A percentile compares a stretch with the other conserved stretches of the same genome.
Conservation (phyloP, 768 basidiomycete genomes). For the Boletus rubescentipes region DNA sequence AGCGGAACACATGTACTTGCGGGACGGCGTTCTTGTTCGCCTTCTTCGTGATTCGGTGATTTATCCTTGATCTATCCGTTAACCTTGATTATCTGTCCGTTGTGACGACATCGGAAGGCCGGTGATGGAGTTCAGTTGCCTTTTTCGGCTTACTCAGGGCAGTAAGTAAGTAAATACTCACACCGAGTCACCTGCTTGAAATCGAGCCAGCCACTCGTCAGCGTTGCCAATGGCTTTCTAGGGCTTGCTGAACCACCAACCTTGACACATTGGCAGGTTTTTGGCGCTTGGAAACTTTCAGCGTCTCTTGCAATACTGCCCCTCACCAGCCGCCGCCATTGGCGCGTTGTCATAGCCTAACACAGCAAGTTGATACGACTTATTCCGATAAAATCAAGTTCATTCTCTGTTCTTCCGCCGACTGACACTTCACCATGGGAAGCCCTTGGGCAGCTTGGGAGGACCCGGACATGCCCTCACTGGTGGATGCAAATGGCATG, state of each 20-base stretch:
- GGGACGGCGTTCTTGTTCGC: neutral
- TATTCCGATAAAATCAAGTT: constrained; percentile 15
- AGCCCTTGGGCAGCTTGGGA: constrained; percentile 14
- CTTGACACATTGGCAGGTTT: neutral
- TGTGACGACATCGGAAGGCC: neutral
- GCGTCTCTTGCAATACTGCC: neutral
- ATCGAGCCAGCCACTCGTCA: neutral
- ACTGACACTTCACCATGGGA: constrained; percentile 15
- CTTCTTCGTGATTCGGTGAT: neutral
- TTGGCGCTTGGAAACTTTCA: neutral
- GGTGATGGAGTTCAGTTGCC: neutral
- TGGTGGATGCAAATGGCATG: constrained; percentile 21
- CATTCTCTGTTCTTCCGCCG: neutral
- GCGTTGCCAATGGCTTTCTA: neutral
- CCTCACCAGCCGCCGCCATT: neutral
- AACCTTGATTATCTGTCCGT: neutral
- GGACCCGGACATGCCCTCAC: constrained; percentile 29
- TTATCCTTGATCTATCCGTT: neutral
- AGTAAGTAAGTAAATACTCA: neutral
- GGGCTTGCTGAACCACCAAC: neutral
- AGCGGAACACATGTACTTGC: neutral
- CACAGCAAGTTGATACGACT: constrained; percentile 22
- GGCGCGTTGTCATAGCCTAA: constrained; percentile 4
- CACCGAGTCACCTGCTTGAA: neutral
- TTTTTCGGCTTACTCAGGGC: constrained; percentile 9